Evolutionary conservation across 2,329 filamentous ascomycete genomes (phyloP), one percentile per base, ranked within the genome.

Genomic region (Dactylellina leptospora): DNA sequence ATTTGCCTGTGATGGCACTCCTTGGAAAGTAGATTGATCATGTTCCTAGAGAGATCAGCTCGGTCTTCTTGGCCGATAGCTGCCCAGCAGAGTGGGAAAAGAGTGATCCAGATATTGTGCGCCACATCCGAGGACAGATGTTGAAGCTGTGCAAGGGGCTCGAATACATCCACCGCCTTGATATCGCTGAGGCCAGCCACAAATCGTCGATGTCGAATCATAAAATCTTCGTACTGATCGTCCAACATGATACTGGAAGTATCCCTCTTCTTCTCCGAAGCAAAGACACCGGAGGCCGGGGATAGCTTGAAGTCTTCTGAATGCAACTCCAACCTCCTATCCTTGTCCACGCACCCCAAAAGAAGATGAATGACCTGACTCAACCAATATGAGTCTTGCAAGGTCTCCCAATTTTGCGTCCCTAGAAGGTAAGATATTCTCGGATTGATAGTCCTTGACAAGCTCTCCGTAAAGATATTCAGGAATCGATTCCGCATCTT

Each of bases 401-500:
- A 84, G 0, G 91, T 96, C 78, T 97, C 93, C 95, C 95, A 99
- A 76, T 97, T 97, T 79, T 99, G 96, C 22, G 90, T 90, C 8
- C 74, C 72, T 0, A 88, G 88, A 61, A 99, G 85, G 2, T 97
- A 89, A 80, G 97, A 97, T 70, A 89, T 90, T 38, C 99, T 84
- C 36, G 96, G 89, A 66, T 91, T 91, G 0, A 93, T 93, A 5
- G 92, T 92, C 77, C 93, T 91, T n/a, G 92, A 96, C 75, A 99
- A 83, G 78, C 92, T 96, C 80, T 90, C 91, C 80, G 97, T 93
- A 76, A 99, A 97, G 74, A 99, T 97, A 18, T 86, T 86, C 88
- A 99, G 92, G 82, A 99, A 99, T 11, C 93, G 89, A 77, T 96
- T 96, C 45, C 95, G 90, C 92, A 97, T 97, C 66, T 96, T 90